Evolutionary conservation across 805 yeast genomes (phyloP).

Genomic region (Saturnispora dispora): DNA sequence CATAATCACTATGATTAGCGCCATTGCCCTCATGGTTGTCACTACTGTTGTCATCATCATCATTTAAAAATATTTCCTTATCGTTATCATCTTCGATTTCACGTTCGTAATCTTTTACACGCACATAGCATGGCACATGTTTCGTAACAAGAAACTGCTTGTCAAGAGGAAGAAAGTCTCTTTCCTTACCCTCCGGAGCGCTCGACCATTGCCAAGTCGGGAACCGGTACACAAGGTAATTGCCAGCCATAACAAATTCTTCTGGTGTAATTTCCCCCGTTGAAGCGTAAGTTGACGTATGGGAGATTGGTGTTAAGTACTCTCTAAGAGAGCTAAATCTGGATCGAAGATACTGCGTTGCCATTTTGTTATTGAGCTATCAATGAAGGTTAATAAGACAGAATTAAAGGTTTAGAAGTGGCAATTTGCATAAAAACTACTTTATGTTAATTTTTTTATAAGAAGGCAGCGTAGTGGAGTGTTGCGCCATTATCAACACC

Average conservation of each 20-base stretch:
- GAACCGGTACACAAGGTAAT: slow-evolving; percentile 79
- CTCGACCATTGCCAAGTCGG: slow-evolving; percentile 95
- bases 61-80: slow-evolving; percentile 3
- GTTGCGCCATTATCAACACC: neutral
- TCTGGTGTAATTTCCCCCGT: slow-evolving; percentile 95
- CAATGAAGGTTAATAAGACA: neutral
- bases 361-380: slow-evolving; percentile 14
- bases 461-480: neutral
- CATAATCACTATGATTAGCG: neutral
- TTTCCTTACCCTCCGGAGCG: slow-evolving; percentile 43
- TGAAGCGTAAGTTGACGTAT: slow-evolving; percentile 71
- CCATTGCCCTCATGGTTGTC: neutral
- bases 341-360: slow-evolving; percentile 44
- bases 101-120: slow-evolving; percentile 50
- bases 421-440: neutral
- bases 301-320: slow-evolving; percentile 83
- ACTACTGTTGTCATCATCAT: slow-evolving; percentile 1
- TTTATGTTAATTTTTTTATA: neutral
- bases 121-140: slow-evolving; percentile 76
- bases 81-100: slow-evolving; percentile 26
- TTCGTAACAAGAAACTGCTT: slow-evolving; percentile 83
- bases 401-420: neutral
- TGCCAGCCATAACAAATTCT: slow-evolving; percentile 92
- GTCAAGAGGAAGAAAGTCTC: slow-evolving; percentile 72
- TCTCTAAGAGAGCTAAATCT: slow-evolving; percentile 80